A percentile compares a stretch with the other conserved stretches of the same genome.
Conservation (phyloP, 2,329 filamentous ascomycete genomes). For the Claviceps maximensis region DNA sequence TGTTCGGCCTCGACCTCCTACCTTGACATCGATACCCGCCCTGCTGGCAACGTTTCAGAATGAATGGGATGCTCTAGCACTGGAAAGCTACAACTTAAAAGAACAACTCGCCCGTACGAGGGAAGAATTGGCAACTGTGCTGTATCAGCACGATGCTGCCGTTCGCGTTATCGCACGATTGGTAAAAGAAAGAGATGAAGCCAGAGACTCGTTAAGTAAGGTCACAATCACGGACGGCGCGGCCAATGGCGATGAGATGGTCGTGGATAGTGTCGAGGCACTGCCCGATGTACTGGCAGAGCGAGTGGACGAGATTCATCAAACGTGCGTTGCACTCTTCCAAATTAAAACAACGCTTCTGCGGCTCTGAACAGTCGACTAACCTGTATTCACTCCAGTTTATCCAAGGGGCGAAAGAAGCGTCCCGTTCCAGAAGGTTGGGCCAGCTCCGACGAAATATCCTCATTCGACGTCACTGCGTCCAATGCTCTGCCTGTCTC, state of each 20-base stretch:
- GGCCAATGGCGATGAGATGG: conserved; percentile 72
- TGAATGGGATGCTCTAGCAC: conserved; percentile 89
- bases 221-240: conserved; percentile 54
- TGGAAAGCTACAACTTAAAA: conserved; percentile 83
- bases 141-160: conserved; percentile 97
- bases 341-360: not conserved
- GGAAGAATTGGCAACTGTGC: conserved; percentile 82
- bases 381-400: conserved; percentile 33
- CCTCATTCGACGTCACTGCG: conserved; percentile 30
- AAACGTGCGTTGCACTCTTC: conserved; percentile 46
- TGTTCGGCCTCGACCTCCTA: conserved; percentile 80
- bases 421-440: conserved; percentile 74
- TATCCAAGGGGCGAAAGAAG: conserved; percentile 83
- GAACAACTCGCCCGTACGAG: conserved; percentile 81
- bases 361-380: conserved; percentile 8
- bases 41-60: conserved; percentile 92
- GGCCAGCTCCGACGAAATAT: conserved; percentile 62
- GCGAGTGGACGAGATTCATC: conserved; percentile 68
- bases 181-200: conserved; percentile 85
- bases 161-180: conserved; percentile 84
- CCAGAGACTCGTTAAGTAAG: conserved; percentile 75
- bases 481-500: conserved; percentile 34
- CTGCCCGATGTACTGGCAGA: conserved; percentile 59
- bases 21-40: conserved; percentile 89
- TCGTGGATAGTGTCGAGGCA: conserved; percentile 63